Evolutionary conservation across 768 basidiomycete genomes (phyloP).

Genomic region (Leccinum uliginosum): DNA sequence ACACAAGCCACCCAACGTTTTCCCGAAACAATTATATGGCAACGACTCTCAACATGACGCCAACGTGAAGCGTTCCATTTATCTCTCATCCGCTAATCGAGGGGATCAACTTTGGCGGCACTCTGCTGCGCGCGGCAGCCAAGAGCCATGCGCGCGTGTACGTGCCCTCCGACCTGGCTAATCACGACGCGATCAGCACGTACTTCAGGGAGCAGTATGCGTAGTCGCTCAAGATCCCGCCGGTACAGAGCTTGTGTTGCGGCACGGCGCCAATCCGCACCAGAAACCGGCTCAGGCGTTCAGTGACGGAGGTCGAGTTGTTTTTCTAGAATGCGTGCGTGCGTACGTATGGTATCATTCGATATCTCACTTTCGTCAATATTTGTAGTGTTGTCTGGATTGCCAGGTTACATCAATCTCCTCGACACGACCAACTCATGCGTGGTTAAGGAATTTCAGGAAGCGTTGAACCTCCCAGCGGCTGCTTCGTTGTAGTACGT

Average conservation of each 20-base stretch:
- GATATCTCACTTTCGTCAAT: not conserved
- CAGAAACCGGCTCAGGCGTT: slow-evolving; percentile 98
- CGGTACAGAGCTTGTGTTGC: slow-evolving; percentile 81
- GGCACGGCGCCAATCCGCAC: slow-evolving; percentile 98
- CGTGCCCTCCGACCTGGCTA: too few relatives aligned
- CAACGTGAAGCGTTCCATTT: too few relatives aligned
- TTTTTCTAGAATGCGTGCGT: slow-evolving; percentile 79
- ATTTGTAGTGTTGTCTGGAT: slow-evolving; percentile 82
- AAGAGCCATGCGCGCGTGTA: too few relatives aligned
- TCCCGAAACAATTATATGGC: too few relatives aligned
- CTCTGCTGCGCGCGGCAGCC: too few relatives aligned
- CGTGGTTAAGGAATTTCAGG: slow-evolving; percentile 88
- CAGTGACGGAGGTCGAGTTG: slow-evolving; percentile 78
- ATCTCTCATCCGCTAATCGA: too few relatives aligned
- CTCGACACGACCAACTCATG: slow-evolving; percentile 96
- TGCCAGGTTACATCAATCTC: slow-evolving; percentile 98
- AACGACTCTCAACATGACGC: too few relatives aligned
- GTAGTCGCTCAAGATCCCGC: slow-evolving; percentile 70
- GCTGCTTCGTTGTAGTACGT: slow-evolving; percentile 99
- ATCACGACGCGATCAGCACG: slow-evolving; percentile 89
- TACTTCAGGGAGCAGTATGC: slow-evolving; percentile 98
- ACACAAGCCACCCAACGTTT: too few relatives aligned
- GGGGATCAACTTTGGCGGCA: too few relatives aligned
- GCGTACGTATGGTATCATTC: not conserved
- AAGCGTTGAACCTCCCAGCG: slow-evolving; percentile 85